phyloP scores from a whole-genome alignment of 2,329 filamentous ascomycete genomes.

The Apiospora hydei region DNA sequence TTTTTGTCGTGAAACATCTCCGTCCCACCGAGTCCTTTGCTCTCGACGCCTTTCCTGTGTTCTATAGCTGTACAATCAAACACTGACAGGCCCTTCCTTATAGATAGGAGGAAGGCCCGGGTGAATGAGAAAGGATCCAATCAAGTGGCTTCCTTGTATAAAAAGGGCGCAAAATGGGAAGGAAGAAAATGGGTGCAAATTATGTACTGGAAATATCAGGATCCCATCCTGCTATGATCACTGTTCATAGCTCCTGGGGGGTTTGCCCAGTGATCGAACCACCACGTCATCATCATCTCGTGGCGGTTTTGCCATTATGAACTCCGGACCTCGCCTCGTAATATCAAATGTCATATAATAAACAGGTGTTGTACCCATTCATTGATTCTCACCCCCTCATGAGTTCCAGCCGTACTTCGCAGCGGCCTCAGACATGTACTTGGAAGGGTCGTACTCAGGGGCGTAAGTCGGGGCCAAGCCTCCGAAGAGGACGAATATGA shows the following conservation, averaged over 20 bases:
- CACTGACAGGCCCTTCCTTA: background rate
- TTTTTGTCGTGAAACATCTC: conserved; percentile 9
- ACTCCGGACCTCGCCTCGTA: conserved; percentile 24
- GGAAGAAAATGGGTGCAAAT: conserved; percentile 13
- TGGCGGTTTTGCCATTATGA: conserved; percentile 15
- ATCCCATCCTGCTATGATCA: conserved; percentile 10
- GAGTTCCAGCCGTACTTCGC: conserved; percentile 53
- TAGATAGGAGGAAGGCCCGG: background rate
- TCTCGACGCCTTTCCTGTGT: conserved; percentile 10
- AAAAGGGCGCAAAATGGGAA: conserved; percentile 21
- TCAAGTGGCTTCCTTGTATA: conserved; percentile 22
- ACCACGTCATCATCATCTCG: conserved; percentile 19
- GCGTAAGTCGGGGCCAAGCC: conserved; percentile 69
- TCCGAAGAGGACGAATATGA: conserved; percentile 74
- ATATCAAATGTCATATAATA: conserved; percentile 3
- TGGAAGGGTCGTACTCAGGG: conserved; percentile 60
- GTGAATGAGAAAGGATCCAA: conserved; percentile 18
- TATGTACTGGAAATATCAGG: conserved; percentile 21
- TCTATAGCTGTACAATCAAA: conserved; percentile 26
- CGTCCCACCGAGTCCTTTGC: conserved; percentile 20
- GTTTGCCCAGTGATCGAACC: conserved; percentile 17
- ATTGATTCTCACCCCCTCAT: conserved; percentile 28
- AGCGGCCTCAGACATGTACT: conserved; percentile 56
- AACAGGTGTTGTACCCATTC: background rate
- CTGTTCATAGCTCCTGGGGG: conserved; percentile 1